Evolutionary conservation across 257 asterid genomes (phyloP), one percentile per base, ranked within the genome.

Genomic region (Fraxinus quadrangulata): DNA sequence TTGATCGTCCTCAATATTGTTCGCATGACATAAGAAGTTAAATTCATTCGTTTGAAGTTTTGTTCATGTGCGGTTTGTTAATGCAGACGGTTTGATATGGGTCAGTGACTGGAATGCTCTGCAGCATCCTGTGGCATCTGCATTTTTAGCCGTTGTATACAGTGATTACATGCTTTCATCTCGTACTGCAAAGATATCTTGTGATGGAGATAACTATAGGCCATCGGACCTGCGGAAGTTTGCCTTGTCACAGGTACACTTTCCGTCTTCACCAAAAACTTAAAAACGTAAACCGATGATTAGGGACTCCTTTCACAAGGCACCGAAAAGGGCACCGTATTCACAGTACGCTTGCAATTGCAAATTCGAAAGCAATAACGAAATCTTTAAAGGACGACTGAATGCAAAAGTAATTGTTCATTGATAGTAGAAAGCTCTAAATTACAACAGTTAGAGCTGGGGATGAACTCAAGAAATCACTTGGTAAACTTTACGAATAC

Each of bases 41-140:
- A n/a, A 3, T 56, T 56, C 26, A 56, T 56, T 56, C 66, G n/a
- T 4, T 17, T 21, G 12, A 54, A 54, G 12, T n/a, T 56, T 12
- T 71, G 61, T 61, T 85, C 40, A 82, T n/a, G 3, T 69, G 68
- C 31, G 26, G 17, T 71, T 36, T 80, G 84, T 26, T 71, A 8
- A 23, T 74, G 51, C 80, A 87, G 91, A 83, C 42, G 91, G 91
- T 80, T 78, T 87, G 24, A 81, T 87, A 77, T 87, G 91, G 91
- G 79, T 87, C 40, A 81, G 82, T 56, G 72, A 85, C 17, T 87
- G 91, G 91, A 85, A 87, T 24, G 79, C 91, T 24, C 72, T 87
- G 79, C 91, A 87, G 80, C 91, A 87, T 30, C 89, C 91, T 0
- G 91, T 85, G 76, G 89, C 89, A 23, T 83, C 91, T 17, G 89